These are phyloP conservation scores for Begonia masoniana DNA, from an alignment of 306 rosid genomes.

Conservation along the genomic window DNA sequence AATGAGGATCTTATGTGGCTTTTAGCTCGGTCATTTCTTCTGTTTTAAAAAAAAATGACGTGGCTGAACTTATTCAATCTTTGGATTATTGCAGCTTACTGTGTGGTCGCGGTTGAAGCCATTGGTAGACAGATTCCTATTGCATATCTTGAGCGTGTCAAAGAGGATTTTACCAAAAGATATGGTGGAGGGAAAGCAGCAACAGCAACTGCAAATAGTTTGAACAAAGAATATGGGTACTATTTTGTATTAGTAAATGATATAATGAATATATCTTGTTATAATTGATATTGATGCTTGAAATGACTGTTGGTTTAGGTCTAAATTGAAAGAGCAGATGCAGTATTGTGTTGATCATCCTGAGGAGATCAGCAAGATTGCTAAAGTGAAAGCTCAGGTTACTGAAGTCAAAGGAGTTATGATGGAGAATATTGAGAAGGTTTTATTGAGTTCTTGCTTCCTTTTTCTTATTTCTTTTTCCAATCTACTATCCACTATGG, in stretches of 20 bases:
- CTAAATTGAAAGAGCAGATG: conserved; percentile 89
- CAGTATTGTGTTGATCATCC: conserved; percentile 90
- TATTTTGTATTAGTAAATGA: no score
- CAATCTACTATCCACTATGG: neutral
- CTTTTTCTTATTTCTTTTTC: neutral
- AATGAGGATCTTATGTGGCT: neutral
- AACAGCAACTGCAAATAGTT: conserved; percentile 47
- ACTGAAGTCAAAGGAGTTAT: conserved; percentile 98
- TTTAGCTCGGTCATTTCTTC: no score
- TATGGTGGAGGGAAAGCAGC: conserved; percentile 85
- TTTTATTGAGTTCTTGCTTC: neutral
- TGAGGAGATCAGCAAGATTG: conserved; percentile 92
- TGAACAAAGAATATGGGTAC: conserved; percentile 86
- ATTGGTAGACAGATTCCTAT: conserved; percentile 88
- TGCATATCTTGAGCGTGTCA: conserved; percentile 70
- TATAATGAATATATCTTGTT: no score
- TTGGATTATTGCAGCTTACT: conserved; percentile 49
- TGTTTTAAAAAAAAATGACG: no score
- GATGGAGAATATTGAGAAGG: conserved; percentile 99
- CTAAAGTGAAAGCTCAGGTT: conserved; percentile 96
- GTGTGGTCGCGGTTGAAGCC: conserved; percentile 79
- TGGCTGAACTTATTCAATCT: neutral
- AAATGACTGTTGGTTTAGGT: conserved; percentile 21
- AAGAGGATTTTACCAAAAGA: conserved; percentile 74
- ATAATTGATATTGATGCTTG: no score